phyloP scores from a whole-genome alignment of 2,329 filamentous ascomycete genomes.

The Myriosclerotinia curreyana region DNA sequence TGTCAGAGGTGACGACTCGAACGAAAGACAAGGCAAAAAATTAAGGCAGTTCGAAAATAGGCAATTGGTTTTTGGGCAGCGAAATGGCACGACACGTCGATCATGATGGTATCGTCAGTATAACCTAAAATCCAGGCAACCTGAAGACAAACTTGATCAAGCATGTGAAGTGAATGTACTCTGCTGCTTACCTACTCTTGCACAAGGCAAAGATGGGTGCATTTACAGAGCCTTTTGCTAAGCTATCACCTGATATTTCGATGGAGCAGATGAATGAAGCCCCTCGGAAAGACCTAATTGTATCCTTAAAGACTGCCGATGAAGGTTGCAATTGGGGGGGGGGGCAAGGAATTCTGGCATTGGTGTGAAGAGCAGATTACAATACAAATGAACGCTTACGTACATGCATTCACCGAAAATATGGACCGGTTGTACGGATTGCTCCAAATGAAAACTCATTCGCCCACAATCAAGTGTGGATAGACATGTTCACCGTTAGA shows the following conservation, averaged over 20 bases:
- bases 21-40: constrained; percentile 18
- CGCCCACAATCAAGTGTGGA: too few relatives aligned
- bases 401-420: too few relatives aligned
- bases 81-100: constrained; percentile 21
- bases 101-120: constrained; percentile 24
- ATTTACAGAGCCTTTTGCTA: constrained; percentile 24
- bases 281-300: too few relatives aligned
- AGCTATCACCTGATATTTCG: constrained; percentile 14
- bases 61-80: constrained; percentile 28
- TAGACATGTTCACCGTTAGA: too few relatives aligned
- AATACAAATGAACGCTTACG: too few relatives aligned
- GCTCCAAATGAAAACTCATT: too few relatives aligned
- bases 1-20: constrained; percentile 11
- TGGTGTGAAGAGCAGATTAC: too few relatives aligned
- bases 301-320: too few relatives aligned
- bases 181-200: background rate
- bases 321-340: too few relatives aligned
- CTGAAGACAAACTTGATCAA: constrained; percentile 23
- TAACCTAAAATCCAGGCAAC: constrained; percentile 30
- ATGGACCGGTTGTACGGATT: too few relatives aligned
- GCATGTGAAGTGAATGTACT: background rate
- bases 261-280: background rate
- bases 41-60: constrained; percentile 27
- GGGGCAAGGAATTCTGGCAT: too few relatives aligned
- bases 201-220: constrained; percentile 19